Percentiles rank a stretch among this genome's conserved stretches.
These are phyloP conservation scores for Teratosphaeria nubilosa DNA, from an alignment of 2,329 filamentous ascomycete species.

Conservation along the genomic window DNA sequence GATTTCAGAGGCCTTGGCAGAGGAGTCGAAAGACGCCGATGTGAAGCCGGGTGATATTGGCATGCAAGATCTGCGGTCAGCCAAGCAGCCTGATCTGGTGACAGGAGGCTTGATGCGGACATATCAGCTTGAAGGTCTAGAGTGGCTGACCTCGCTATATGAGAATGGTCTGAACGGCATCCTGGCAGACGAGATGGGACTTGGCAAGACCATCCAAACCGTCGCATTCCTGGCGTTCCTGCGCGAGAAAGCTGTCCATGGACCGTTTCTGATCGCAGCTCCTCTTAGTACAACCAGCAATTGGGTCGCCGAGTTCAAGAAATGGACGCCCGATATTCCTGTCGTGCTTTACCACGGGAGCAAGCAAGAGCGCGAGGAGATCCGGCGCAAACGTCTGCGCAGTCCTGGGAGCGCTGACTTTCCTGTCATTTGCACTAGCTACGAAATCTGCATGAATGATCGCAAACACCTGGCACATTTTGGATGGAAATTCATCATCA, in stretches of 20 bases:
- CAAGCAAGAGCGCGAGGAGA: slow-evolving; percentile 62
- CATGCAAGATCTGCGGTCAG: slow-evolving; percentile 63
- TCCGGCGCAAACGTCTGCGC: slow-evolving; percentile 64
- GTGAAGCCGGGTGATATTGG: slow-evolving; percentile 52
- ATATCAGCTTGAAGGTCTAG: slow-evolving; percentile 88
- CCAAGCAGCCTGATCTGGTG: slow-evolving; percentile 74
- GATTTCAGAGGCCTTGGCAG: slow-evolving; percentile 48
- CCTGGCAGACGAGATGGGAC: slow-evolving; percentile 85
- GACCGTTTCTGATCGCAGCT: slow-evolving; percentile 82
- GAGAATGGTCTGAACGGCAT: slow-evolving; percentile 91
- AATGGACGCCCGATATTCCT: slow-evolving; percentile 82
- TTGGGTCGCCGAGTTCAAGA: slow-evolving; percentile 88
- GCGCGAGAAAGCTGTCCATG: slow-evolving; percentile 76
- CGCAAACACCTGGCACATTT: slow-evolving; percentile 70
- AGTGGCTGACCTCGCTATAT: slow-evolving; percentile 76
- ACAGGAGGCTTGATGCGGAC: slow-evolving; percentile 83
- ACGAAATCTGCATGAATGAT: slow-evolving; percentile 92
- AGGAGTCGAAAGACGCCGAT: slow-evolving; percentile 48
- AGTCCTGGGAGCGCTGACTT: slow-evolving; percentile 62
- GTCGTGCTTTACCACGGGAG: slow-evolving; percentile 85
- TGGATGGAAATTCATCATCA: slow-evolving; percentile 96
- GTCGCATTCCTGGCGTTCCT: slow-evolving; percentile 80
- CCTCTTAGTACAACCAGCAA: slow-evolving; percentile 88
- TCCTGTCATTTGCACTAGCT: slow-evolving; percentile 86
- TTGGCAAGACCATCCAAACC: slow-evolving; percentile 86